Evolutionary conservation across 768 basidiomycete species (phyloP).

Genomic region (Amanita brunnescens): DNA sequence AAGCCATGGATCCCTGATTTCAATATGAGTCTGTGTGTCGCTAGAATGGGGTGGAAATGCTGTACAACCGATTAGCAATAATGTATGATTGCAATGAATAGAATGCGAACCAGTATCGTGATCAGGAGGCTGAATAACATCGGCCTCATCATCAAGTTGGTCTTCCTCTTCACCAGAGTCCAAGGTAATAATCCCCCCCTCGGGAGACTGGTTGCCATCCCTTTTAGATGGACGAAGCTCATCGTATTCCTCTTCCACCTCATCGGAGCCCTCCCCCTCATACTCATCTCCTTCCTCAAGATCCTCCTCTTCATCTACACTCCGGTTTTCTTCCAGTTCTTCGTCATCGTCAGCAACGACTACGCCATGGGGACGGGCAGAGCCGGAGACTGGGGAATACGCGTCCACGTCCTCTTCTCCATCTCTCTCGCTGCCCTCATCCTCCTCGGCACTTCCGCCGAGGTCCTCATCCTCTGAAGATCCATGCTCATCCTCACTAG

Average conservation of each 20-base stretch:
- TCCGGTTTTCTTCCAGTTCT: slow-evolving; percentile 11
- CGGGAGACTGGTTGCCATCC: slow-evolving; percentile 2
- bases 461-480: neutral
- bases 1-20: slow-evolving; percentile 28
- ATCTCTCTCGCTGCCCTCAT: neutral
- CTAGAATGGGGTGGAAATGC: slow-evolving; percentile 16
- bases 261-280: slow-evolving; percentile 9
- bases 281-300: slow-evolving; percentile 12
- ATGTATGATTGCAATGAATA: neutral
- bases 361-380: neutral
- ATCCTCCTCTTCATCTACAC: slow-evolving; percentile 16
- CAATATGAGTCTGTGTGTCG: slow-evolving; percentile 10
- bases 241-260: slow-evolving; percentile 7
- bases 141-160: slow-evolving; percentile 10
- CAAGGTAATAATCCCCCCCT: slow-evolving; percentile 12
- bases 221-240: neutral
- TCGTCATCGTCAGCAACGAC: slow-evolving; percentile 13
- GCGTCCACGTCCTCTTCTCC: neutral
- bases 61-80: slow-evolving; percentile 10
- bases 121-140: slow-evolving; percentile 24
- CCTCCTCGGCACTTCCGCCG: neutral
- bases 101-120: slow-evolving; percentile 23
- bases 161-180: slow-evolving; percentile 18
- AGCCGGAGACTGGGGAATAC: neutral
- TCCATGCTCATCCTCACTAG: neutral